Conservation (phyloP, 2,329 filamentous ascomycete species). For the Colletotrichum horii region DNA sequence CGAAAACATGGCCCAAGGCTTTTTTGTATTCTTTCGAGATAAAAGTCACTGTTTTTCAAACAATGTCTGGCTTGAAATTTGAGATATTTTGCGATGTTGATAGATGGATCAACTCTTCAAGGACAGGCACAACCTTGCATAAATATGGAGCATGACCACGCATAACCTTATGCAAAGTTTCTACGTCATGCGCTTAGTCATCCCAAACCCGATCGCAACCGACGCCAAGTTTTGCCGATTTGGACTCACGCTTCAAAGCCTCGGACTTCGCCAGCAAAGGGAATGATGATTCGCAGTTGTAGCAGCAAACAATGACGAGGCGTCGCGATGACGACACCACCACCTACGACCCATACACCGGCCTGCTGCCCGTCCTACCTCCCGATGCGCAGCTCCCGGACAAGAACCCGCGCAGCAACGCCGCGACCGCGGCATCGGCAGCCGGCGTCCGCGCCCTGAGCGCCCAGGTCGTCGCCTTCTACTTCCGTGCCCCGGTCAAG, state of each 20-base stretch:
- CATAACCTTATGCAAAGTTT: neutral
- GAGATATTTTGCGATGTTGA: neutral
- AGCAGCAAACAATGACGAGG: conserved; percentile 16
- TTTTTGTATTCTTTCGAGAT: too few species aligned
- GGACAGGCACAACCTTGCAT: neutral
- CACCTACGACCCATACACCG: conserved; percentile 26
- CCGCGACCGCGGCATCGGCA: conserved; percentile 77
- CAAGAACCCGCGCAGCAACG: conserved; percentile 56
- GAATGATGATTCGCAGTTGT: conserved; percentile 5
- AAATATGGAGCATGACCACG: neutral
- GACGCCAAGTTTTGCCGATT: conserved; percentile 17
- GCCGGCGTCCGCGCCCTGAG: conserved; percentile 84
- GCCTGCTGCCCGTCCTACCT: conserved; percentile 52
- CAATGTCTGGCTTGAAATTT: neutral
- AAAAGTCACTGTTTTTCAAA: neutral
- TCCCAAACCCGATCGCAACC: conserved; percentile 1
- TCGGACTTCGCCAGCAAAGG: neutral
- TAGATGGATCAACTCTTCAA: neutral
- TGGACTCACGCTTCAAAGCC: neutral
- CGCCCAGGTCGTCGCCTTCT: conserved; percentile 85
- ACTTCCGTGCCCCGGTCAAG: conserved; percentile 90
- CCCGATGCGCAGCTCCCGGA: conserved; percentile 45
- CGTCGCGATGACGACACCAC: conserved; percentile 22
- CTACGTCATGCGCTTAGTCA: conserved; percentile 9
- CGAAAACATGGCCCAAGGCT: neutral